phyloP scores from a whole-genome alignment of 441 rosid species.

The Jatropha multifida region DNA sequence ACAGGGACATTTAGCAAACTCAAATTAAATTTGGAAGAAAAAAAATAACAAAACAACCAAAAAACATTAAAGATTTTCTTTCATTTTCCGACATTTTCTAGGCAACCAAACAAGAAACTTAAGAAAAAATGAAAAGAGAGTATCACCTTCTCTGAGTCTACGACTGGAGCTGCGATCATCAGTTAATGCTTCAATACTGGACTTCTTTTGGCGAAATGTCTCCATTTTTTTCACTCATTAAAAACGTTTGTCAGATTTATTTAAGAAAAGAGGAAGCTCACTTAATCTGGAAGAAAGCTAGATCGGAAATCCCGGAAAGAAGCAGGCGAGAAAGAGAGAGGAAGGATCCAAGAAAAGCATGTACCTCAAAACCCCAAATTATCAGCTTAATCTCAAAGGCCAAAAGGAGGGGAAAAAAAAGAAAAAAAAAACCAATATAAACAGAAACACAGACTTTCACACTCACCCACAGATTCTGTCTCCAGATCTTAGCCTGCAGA shows the following conservation, averaged over 20 bases:
- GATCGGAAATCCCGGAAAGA: conserved; percentile 34
- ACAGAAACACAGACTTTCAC: no score
- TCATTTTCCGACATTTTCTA: conserved; percentile 23
- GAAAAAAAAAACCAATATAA: not conserved
- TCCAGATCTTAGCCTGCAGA: conserved; percentile 23
- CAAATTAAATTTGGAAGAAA: not conserved
- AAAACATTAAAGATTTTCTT: not conserved
- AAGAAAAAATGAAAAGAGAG: conserved; percentile 7
- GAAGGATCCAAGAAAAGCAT: conserved; percentile 33
- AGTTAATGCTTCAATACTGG: conserved; percentile 21
- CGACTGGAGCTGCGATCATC: conserved; percentile 33
- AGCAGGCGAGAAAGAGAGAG: conserved; percentile 18
- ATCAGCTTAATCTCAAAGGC: not conserved
- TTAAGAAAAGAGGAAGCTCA: not conserved
- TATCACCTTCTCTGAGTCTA: conserved; percentile 40
- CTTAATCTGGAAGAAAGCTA: conserved; percentile 30
- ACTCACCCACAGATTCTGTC: conserved; percentile 8
- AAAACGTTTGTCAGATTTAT: not conserved
- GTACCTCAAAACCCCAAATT: conserved; percentile 7
- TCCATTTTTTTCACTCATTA: conserved; percentile 51
- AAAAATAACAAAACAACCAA: not conserved
- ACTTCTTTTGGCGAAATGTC: conserved; percentile 36
- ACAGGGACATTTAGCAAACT: not conserved
- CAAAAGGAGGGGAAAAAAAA: not conserved
- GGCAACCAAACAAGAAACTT: conserved; percentile 22